Evolutionary conservation across 306 rosid species (phyloP), one percentile per base, ranked within the genome.

Genomic region (Ceratonia siliqua): DNA sequence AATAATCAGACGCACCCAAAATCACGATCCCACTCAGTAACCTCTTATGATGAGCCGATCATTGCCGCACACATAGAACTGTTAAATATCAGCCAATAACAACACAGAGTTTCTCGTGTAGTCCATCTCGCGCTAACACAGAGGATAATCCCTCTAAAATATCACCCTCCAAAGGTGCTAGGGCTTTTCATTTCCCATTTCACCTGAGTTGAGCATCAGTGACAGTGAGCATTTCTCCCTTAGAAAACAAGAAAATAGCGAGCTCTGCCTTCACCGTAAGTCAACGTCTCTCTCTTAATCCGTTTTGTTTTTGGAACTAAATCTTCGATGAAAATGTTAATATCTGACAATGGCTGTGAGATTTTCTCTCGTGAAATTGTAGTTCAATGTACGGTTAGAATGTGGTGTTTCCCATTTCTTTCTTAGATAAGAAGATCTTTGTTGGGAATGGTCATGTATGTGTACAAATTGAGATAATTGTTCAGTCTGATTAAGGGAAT

Each of bases 401-500:
- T 56, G 32, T 36, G 58, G 22, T 55, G 36, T 32, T 73, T 17
- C 8, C 0, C 12, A 3, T 43, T 20, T 17, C 11, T 22, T 68
- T 68, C 54, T 52, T 73, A 59, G 38, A 36, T 25, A 21, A 36
- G 22, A 42, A 62, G 72, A 46, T 42, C 46, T 48, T 52, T 75
- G 48, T 75, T 53, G 17, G 4, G 25, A 1, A 10, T 6, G 20
- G n/a, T 6, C 36, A 6, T 64, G 63, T 74, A 22, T 49, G 14
- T 12, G 1, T 35, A 12, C 8, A 18, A 35, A 21, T 0, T 61
- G 71, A 8, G 71, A 48, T 45, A 18, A 8, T 45, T 65, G 0
- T 46, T 79, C 39, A 36, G 65, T 58, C 15, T 10, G 72, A 73
- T 80, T 45, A 0, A 21, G 62, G 39, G 72, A 3, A 72, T 48